Conservation (phyloP, 2,329 filamentous ascomycete species). For the Penicillium sp. region DNA sequence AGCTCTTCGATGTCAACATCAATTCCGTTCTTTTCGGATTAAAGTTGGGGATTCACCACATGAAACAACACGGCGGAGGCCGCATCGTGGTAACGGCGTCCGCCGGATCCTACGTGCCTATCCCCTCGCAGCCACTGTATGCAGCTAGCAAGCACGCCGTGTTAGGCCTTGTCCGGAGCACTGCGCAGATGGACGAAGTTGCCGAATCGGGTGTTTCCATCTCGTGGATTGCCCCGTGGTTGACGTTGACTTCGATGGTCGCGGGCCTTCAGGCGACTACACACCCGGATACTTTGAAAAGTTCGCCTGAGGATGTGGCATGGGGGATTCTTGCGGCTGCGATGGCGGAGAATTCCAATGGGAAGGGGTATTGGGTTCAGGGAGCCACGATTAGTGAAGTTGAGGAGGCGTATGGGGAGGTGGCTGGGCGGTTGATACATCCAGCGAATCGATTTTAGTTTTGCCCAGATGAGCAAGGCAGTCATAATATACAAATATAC, state of each 20-base stretch:
- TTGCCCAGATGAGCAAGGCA: too few relatives aligned
- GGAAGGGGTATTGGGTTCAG: constrained; percentile 27
- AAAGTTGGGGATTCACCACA: constrained; percentile 22
- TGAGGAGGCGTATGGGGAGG: constrained; percentile 19
- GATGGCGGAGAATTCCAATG: constrained; percentile 13
- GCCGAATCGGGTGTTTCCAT: constrained; percentile 13
- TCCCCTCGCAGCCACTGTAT: constrained; percentile 26
- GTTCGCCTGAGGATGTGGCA: constrained; percentile 19
- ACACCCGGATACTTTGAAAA: constrained; percentile 13
- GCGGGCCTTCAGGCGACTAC: constrained; percentile 13
- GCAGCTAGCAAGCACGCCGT: constrained; percentile 24
- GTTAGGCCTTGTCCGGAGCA: constrained; percentile 22
- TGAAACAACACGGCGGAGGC: constrained; percentile 21
- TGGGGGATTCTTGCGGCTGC: constrained; percentile 21
- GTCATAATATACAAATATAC: too few relatives aligned
- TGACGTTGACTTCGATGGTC: constrained; percentile 25
- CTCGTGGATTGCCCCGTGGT: constrained; percentile 24
- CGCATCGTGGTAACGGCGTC: constrained; percentile 22
- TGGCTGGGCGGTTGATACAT: constrained; percentile 17
- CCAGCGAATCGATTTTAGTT: constrained; percentile 19
- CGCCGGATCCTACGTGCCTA: constrained; percentile 23
- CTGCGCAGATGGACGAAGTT: constrained; percentile 17
- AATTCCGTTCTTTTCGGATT: constrained; percentile 21
- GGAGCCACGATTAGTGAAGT: constrained; percentile 21
- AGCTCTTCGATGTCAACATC: constrained; percentile 16